Evolutionary conservation across 768 basidiomycete genomes (phyloP), one percentile per base, ranked within the genome.

Genomic region (Pisolithus sp.): DNA sequence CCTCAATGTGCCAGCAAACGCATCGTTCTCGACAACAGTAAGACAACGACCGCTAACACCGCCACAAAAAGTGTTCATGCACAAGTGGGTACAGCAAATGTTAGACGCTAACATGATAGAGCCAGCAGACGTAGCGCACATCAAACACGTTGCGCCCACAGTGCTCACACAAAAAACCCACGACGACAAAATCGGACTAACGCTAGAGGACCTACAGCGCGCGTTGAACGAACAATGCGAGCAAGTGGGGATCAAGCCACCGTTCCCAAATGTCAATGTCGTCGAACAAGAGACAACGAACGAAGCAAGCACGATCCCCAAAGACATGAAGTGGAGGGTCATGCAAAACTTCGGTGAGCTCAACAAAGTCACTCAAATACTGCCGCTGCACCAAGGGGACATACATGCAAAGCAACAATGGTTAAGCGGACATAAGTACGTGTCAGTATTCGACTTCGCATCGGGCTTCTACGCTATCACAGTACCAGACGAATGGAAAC

Each of bases 121-220:
- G 5, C 23, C 23, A 24, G 23, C n/a, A 2, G 20, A 51, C 3
- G 51, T 55, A 8, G 7, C 34, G 17, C 12, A 30, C 17, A 36
- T 38, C 20, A 38, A 10, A 9, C 36, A 39, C 13, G 36, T 38
- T 12, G 5, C 20, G 38, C 62, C 62, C 0, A 73, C 67, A 0
- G 71, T 62, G 0, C 56, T 78, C 0, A 72, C 71, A 0, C 59
- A 67, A 50, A 76, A 77, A 48, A 68, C 57, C 4, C 68, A 71
- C 20, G 60, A 68, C 6, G 57, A 58, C 0, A 39, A 39, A 7
- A 58, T 51, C 0, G 71, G 72, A 0, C 46, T 74, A 1, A 58
- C 64, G 0, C 28, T 68, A 1, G 69, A 71, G 2, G 71, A 74
- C 34, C 63, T 76, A 0, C 57, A 66, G 37, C 62, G 65, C 34